Evolutionary conservation across 345 rosid genomes (phyloP).

Genomic region (Brassica cretica): DNA sequence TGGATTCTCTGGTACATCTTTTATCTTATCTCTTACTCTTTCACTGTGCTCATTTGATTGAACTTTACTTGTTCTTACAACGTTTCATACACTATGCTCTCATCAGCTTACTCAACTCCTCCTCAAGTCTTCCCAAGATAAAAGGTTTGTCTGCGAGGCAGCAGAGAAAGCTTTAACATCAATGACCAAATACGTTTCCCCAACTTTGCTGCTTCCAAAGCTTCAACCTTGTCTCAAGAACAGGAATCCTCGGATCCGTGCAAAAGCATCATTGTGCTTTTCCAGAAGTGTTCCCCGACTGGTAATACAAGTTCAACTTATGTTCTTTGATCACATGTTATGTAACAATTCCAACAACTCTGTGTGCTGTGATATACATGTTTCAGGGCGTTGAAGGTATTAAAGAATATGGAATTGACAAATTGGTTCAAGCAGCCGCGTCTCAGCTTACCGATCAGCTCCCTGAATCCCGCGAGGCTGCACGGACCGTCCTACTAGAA

Average conservation of each 20-base stretch:
- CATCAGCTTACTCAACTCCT: constrained; percentile 89
- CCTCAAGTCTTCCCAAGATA: constrained; percentile 94
- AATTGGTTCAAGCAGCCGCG: constrained; percentile 75
- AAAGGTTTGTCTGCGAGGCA: constrained; percentile 93
- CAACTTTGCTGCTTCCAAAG: constrained; percentile 66
- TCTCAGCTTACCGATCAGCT: constrained; percentile 93
- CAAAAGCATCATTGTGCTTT: constrained; percentile 88
- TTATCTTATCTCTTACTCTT: neutral
- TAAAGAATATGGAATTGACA: constrained; percentile 75
- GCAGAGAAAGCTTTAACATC: constrained; percentile 81
- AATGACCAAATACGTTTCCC: constrained; percentile 72
- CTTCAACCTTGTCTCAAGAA: constrained; percentile 80
- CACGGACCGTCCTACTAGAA: constrained; percentile 77
- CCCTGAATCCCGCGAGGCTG: constrained; percentile 95
- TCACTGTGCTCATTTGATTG: neutral
- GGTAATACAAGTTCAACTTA: constrained; percentile 50
- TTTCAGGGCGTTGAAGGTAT: constrained; percentile 86
- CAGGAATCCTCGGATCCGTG: constrained; percentile 87
- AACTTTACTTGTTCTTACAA: neutral
- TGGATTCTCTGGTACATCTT: constrained; percentile 73
- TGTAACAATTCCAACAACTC: neutral
- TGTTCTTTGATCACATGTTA: neutral
- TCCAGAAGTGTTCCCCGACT: constrained; percentile 73
- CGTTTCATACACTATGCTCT: constrained; percentile 4
- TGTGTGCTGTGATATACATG: neutral